Evolutionary conservation across 768 basidiomycete genomes (phyloP).

Genomic region (Termitomyces sp.): DNA sequence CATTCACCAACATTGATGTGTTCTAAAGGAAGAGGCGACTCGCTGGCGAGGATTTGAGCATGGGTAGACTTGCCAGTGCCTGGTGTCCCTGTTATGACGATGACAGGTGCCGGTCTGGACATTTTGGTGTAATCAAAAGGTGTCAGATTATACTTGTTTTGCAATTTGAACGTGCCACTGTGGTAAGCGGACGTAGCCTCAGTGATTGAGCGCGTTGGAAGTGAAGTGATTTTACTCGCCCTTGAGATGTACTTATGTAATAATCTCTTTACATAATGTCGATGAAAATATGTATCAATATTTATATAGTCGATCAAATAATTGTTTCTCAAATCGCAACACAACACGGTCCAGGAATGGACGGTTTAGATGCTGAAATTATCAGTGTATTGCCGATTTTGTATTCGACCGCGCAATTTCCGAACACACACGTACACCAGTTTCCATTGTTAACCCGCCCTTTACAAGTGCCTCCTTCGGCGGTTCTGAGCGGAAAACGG

Average conservation of each 20-base stretch:
- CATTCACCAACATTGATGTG: slow-evolving; percentile 90
- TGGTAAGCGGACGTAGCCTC: too few relatives aligned
- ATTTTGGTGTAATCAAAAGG: neutral
- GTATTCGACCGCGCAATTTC: slow-evolving; percentile 53
- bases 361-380: slow-evolving; percentile 48
- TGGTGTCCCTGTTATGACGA: slow-evolving; percentile 86
- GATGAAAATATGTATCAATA: neutral
- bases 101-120: slow-evolving; percentile 42
- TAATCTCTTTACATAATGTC: neutral
- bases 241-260: neutral
- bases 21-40: slow-evolving; percentile 61
- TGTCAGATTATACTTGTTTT: neutral
- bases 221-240: too few relatives aligned
- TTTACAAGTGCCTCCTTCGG: slow-evolving; percentile 73
- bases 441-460: slow-evolving; percentile 73
- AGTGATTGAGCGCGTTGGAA: too few relatives aligned
- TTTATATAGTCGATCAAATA: neutral
- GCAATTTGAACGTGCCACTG: too few relatives aligned
- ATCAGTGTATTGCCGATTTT: slow-evolving; percentile 68
- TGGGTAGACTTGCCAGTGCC: slow-evolving; percentile 97
- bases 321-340: neutral
- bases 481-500: slow-evolving; percentile 63
- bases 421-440: slow-evolving; percentile 73
- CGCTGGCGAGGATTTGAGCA: slow-evolving; percentile 72
- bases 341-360: slow-evolving; percentile 12